Conservation (phyloP, 2,329 filamentous ascomycete species). For the Pseudogymnoascus sp. region DNA sequence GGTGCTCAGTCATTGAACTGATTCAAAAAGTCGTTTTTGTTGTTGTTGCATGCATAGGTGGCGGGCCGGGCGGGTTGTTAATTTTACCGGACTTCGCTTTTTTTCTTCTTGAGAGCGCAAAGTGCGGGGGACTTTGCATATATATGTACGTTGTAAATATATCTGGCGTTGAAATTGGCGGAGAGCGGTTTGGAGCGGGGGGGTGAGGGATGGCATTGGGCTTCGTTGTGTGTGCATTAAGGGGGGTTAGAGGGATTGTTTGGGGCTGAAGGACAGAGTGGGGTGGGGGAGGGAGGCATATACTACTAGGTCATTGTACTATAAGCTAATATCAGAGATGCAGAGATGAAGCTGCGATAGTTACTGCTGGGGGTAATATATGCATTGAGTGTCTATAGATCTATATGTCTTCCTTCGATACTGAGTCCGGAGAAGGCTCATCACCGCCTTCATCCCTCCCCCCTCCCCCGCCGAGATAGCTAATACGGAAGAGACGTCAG, state of each 20-base stretch:
- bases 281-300: neutral
- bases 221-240: neutral
- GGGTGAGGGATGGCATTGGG: neutral
- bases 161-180: neutral
- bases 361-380: neutral
- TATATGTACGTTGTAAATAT: slow-evolving; percentile 8
- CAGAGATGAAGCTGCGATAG: neutral
- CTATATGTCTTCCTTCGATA: no score
- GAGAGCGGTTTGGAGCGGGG: neutral
- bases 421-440: no score
- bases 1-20: neutral
- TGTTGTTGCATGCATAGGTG: neutral
- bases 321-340: neutral
- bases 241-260: neutral
- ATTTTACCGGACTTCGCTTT: neutral
- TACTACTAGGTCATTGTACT: slow-evolving; percentile 1
- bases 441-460: no score
- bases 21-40: neutral
- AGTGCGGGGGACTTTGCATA: neutral
- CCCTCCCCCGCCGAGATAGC: no score
- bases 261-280: neutral
- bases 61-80: neutral
- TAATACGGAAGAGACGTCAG: no score
- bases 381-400: neutral
- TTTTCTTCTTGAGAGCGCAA: neutral